Percentiles rank a stretch among this genome's conserved stretches.
phyloP scores from a whole-genome alignment of 495 filamentous ascomycete genomes.

The Hypoxylon rickii region DNA sequence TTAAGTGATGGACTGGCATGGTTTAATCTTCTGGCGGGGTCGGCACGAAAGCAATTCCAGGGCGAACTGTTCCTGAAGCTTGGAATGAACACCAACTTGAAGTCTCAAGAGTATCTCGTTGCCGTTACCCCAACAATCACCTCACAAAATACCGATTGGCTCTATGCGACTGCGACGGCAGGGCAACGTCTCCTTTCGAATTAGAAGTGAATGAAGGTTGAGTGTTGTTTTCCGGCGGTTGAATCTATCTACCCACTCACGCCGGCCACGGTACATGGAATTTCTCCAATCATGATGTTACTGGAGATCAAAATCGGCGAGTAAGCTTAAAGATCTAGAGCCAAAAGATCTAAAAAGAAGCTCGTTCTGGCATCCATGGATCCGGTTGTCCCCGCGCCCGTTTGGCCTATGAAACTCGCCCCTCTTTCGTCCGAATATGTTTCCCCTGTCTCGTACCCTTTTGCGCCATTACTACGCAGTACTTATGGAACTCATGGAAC shows the following conservation, averaged over 20 bases:
- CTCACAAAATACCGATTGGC: too few relatives aligned
- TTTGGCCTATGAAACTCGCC: constrained; percentile 19
- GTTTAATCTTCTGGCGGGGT: constrained; percentile 14
- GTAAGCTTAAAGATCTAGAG: constrained; percentile 20
- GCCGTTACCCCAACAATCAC: too few relatives aligned
- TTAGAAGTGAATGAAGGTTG: too few relatives aligned
- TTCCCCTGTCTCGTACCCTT: constrained; percentile 2
- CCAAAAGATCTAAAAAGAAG: too few relatives aligned
- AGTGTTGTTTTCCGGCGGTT: too few relatives aligned
- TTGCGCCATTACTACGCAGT: constrained; percentile 12
- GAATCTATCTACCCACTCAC: not conserved
- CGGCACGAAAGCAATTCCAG: not conserved
- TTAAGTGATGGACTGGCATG: constrained; percentile 77
- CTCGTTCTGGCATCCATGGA: too few relatives aligned
- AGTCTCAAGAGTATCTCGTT: too few relatives aligned
- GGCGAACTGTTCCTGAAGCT: too few relatives aligned
- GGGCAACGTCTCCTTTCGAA: too few relatives aligned
- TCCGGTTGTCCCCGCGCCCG: constrained; percentile 23
- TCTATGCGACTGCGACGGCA: too few relatives aligned
- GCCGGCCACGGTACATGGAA: not conserved
- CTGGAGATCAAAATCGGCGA: not conserved
- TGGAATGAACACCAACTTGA: too few relatives aligned
- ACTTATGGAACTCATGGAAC: constrained; percentile 9
- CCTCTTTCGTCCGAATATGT: constrained; percentile 10
- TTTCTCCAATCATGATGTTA: not conserved